These are phyloP conservation scores for Penicillium italicum DNA, from an alignment of 2,329 filamentous ascomycete species.

Conservation along the genomic window DNA sequence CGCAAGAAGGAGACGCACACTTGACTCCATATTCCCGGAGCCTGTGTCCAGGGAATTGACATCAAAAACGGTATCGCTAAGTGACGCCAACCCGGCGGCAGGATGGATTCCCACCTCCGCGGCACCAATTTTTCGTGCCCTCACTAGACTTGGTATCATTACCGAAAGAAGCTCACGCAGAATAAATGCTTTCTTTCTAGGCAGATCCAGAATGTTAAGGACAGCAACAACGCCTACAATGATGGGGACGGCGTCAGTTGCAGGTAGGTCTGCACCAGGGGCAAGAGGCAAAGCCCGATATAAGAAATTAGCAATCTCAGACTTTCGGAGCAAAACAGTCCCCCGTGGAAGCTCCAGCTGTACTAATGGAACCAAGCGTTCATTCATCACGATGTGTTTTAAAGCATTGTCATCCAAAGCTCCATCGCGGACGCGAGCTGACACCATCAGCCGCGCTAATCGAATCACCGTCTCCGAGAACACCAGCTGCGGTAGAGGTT, in stretches of 20 bases:
- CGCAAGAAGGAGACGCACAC: slow-evolving; percentile 38
- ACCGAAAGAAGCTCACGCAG: slow-evolving; percentile 80
- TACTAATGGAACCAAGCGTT: slow-evolving; percentile 37
- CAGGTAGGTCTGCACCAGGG: slow-evolving; percentile 58
- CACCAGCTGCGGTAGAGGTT: slow-evolving; percentile 52
- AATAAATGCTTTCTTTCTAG: slow-evolving; percentile 87
- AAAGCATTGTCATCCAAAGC: slow-evolving; percentile 50
- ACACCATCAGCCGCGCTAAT: slow-evolving; percentile 51
- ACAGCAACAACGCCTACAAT: slow-evolving; percentile 83
- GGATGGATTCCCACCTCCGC: slow-evolving; percentile 97
- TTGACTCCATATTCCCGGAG: slow-evolving; percentile 42
- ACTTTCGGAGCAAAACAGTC: slow-evolving; percentile 51
- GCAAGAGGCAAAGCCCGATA: slow-evolving; percentile 69
- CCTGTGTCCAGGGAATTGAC: slow-evolving; percentile 44
- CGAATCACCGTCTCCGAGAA: slow-evolving; percentile 57
- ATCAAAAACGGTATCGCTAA: slow-evolving; percentile 54
- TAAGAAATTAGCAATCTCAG: slow-evolving; percentile 61
- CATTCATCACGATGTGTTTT: slow-evolving; percentile 58
- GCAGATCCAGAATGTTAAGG: slow-evolving; percentile 72
- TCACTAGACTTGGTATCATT: slow-evolving; percentile 77
- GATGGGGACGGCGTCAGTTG: slow-evolving; percentile 72
- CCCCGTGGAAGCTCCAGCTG: slow-evolving; percentile 37
- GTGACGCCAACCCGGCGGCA: slow-evolving; percentile 74
- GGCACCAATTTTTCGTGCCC: slow-evolving; percentile 86
- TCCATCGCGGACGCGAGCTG: slow-evolving; percentile 50